Evolutionary conservation across 257 asterid species (phyloP).

Genomic region (Solanum habrochaites): DNA sequence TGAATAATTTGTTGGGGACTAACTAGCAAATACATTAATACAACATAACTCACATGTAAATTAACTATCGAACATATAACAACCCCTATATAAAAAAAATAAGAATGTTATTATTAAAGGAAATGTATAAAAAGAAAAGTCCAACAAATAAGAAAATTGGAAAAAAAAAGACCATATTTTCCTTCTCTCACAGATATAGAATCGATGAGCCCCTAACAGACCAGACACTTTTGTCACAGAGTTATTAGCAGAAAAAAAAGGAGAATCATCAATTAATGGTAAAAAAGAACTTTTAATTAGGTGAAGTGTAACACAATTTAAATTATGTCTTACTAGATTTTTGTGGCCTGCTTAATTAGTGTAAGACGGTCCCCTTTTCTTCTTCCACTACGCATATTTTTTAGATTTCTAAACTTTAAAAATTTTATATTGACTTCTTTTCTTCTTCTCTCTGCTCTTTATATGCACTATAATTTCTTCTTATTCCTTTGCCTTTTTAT

Average conservation of each 20-base stretch:
- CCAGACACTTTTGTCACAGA: not conserved
- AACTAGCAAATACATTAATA: too few species aligned
- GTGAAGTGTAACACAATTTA: not conserved
- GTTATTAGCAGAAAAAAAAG: not conserved
- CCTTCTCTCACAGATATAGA: not conserved
- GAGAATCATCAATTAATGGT: not conserved
- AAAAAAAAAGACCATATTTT: not conserved
- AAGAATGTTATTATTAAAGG: not conserved
- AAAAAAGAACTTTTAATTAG: not conserved
- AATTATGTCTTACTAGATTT: not conserved
- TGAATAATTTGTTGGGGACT: not conserved
- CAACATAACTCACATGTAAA: too few species aligned
- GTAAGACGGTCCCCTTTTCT: conserved; percentile 49
- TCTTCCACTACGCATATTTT: conserved; percentile 25
- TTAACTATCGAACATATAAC: not conserved
- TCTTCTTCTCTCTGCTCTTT: not conserved
- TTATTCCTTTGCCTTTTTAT: too few species aligned
- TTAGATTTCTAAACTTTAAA: not conserved
- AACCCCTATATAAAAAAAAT: not conserved
- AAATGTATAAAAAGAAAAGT: not conserved
- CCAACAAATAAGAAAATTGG: not conserved
- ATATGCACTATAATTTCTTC: not conserved
- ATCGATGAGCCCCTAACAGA: not conserved
- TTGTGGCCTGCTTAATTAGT: not conserved
- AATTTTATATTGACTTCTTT: not conserved